Evolutionary conservation across 352 stramenopile species (phyloP).

Genomic region (Pythium brassicae): DNA sequence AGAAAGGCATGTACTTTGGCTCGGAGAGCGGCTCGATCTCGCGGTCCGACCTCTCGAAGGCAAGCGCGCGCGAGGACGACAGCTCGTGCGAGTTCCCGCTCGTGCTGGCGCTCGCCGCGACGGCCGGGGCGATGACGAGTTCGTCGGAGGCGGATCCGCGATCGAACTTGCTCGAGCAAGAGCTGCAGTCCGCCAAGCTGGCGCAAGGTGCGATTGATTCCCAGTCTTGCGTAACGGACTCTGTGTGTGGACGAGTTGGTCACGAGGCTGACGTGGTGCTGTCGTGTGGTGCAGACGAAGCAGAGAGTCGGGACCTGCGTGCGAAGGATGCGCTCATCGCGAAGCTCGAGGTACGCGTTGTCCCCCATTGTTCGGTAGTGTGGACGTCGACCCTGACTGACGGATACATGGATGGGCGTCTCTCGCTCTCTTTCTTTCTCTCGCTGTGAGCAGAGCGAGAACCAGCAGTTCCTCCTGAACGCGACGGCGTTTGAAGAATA

Average conservation of each 20-base stretch:
- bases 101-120: slow-evolving; percentile 71
- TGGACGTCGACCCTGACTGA: too few relatives aligned
- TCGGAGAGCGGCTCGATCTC: slow-evolving; percentile 65
- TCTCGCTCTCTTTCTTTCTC: too few relatives aligned
- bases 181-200: slow-evolving; percentile 47
- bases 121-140: slow-evolving; percentile 63
- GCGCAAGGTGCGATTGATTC: slow-evolving; percentile 29
- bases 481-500: slow-evolving; percentile 85
- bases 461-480: slow-evolving; percentile 81
- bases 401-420: too few relatives aligned
- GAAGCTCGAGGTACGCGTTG: slow-evolving; percentile 57
- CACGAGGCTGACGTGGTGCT: neutral
- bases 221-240: neutral
- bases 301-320: slow-evolving; percentile 15
- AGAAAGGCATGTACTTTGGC: slow-evolving; percentile 70
- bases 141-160: slow-evolving; percentile 62
- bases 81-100: slow-evolving; percentile 82
- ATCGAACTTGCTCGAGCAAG: slow-evolving; percentile 55
- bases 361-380: neutral
- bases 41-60: slow-evolving; percentile 67
- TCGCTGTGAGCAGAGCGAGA: slow-evolving; percentile 47
- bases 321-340: slow-evolving; percentile 52
- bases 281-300: slow-evolving; percentile 3
- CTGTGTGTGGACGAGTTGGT: neutral
- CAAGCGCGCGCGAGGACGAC: slow-evolving; percentile 53